Conservation (phyloP, 2,329 filamentous ascomycete genomes). For the Diaporthe ampelina region DNA sequence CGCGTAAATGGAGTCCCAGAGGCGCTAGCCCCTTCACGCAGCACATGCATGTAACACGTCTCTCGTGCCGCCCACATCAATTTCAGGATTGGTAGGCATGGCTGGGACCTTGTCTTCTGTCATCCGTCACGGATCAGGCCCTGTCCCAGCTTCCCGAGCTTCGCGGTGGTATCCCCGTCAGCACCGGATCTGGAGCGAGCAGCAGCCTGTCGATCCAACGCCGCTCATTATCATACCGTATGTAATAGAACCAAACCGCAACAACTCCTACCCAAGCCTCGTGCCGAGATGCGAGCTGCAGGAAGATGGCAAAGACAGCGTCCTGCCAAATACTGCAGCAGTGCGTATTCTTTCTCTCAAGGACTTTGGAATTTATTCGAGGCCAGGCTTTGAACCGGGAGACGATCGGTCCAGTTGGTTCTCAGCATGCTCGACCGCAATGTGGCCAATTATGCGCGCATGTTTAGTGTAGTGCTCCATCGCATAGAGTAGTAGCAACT, state of each 20-base stretch:
- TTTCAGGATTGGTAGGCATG: slow-evolving; percentile 9
- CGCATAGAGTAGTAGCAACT: neutral
- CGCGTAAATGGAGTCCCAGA: neutral
- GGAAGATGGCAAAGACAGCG: neutral
- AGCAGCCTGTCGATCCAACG: neutral
- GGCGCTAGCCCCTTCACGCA: slow-evolving; percentile 31
- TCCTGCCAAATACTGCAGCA: too few relatives aligned
- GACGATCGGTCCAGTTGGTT: slow-evolving; percentile 9
- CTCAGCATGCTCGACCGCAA: neutral
- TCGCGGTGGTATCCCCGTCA: slow-evolving; percentile 29
- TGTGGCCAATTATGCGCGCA: neutral
- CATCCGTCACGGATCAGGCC: slow-evolving; percentile 14
- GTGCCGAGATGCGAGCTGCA: neutral
- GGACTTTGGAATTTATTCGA: neutral
- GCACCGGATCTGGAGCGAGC: neutral
- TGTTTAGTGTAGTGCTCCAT: neutral
- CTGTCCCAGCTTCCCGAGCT: slow-evolving; percentile 37
- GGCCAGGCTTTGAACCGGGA: neutral
- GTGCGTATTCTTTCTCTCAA: neutral
- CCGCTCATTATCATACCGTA: neutral
- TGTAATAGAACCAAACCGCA: neutral
- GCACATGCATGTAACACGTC: slow-evolving; percentile 8
- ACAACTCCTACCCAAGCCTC: neutral
- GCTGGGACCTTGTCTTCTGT: slow-evolving; percentile 28
- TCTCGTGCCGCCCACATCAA: slow-evolving; percentile 8